Conservation (phyloP, 2,329 filamentous ascomycete species). For the Epichloe scottii region DNA sequence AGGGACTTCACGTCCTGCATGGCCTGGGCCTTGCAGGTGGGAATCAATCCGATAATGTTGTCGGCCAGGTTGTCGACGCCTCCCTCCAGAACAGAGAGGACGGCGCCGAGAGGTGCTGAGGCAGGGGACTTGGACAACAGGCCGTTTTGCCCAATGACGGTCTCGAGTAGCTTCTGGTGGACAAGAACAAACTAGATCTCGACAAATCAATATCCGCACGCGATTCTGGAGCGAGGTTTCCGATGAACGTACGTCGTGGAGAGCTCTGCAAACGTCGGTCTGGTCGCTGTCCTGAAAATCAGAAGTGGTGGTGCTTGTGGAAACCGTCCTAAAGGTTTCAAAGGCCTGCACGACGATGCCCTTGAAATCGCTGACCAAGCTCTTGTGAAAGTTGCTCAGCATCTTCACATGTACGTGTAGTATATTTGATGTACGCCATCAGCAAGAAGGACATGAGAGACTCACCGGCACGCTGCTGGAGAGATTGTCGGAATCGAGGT, state of each 20-base stretch:
- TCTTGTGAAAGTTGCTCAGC: neutral
- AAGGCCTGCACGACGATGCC: neutral
- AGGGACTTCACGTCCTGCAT: slow-evolving; percentile 3
- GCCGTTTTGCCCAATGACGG: slow-evolving; percentile 8
- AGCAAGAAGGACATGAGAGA: neutral
- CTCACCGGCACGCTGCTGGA: neutral
- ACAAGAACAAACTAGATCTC: slow-evolving; percentile 7
- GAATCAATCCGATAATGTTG: slow-evolving; percentile 9
- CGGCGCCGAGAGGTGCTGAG: slow-evolving; percentile 6
- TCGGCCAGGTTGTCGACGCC: slow-evolving; percentile 11
- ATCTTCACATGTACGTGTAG: no score
- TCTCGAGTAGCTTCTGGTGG: slow-evolving; percentile 11
- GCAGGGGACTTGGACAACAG: slow-evolving; percentile 7
- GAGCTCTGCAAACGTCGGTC: slow-evolving; percentile 8
- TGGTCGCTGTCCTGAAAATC: slow-evolving; percentile 7
- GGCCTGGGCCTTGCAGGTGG: slow-evolving; percentile 7
- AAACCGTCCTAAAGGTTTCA: neutral
- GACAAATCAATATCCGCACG: no score
- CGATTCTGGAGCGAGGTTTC: no score
- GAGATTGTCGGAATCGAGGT: slow-evolving; percentile 2
- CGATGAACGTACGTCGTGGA: slow-evolving; percentile 2
- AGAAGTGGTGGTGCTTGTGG: neutral
- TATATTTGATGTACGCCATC: neutral
- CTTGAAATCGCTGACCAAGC: neutral
- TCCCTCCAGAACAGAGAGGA: slow-evolving; percentile 9